A percentile compares a stretch with the other conserved stretches of the same genome.
Evolutionary conservation across 164 flowering plant species (phyloP).

Genomic region (Vitis vinifera): ASM3070453v1 NC_081812.1:2717001-2717500

Average conservation of each 20-base stretch:
- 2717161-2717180: conserved; percentile 22
- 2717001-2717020: conserved; percentile 66
- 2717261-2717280: background rate
- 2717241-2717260: background rate
- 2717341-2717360: too few relatives aligned
- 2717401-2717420: too few relatives aligned
- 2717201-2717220: background rate
- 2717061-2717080: conserved; percentile 57
- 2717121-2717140: conserved; percentile 32
- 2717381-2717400: too few relatives aligned
- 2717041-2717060: conserved; percentile 88
- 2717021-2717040: conserved; percentile 79
- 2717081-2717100: conserved; percentile 60
- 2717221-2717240: background rate
- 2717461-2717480: too few relatives aligned
- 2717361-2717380: too few relatives aligned
- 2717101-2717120: conserved; percentile 25
- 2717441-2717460: too few relatives aligned
- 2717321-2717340: too few relatives aligned
- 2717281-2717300: too few relatives aligned
- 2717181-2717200: conserved; percentile 22
- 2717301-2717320: too few relatives aligned
- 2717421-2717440: too few relatives aligned
- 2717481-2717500: too few relatives aligned
- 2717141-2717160: conserved; percentile 26